Evolutionary conservation across 352 stramenopile species (phyloP), one percentile per base, ranked within the genome.

Genomic region (Globisporangium solare): DNA sequence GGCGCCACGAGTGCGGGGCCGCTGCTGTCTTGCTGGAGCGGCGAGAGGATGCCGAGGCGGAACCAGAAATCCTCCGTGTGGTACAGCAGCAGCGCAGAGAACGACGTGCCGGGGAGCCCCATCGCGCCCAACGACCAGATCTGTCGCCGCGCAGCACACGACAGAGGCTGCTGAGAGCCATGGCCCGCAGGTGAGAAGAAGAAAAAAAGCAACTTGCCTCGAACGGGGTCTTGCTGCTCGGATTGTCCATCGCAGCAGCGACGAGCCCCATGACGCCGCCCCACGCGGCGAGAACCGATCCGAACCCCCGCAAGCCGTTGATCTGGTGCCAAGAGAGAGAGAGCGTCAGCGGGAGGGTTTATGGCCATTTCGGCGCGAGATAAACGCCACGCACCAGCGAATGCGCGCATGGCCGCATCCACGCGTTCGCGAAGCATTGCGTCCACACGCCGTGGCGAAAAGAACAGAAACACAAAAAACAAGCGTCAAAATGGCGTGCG

Each of bases 121-220:
- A 87, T 78, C n/a, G 58, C 63, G 6, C 76, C 79, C 2, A 89
- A 54, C 3, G 68, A 83, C 79, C 79, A 89, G 17, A 69, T 59
- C 76, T 87, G 51, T 18, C 1, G 37, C 15, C 3, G 8, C 49
- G 24, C 15, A 35, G 12, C 0, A 40, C 6, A 37, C 61, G 51
- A 10, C 27, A 35, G 0, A 35, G 7, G 27, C 27, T 35, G 27
- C 27, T 35, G 27, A 35, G 27, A 35, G n/a, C n/a, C n/a, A 35
- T 35, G 27, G 27, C 27, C 27, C 27, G 27, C 4, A 3, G 27
- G 7, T 35, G 27, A n/a, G n/a, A n/a, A n/a, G n/a, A 35, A 35
- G 27, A 35, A 35, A 8, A 3, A 35, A 35, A 35, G 27, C 24
- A 35, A 10, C 27, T 17, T 56, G 85, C 79, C 71, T 85, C 76